Evolutionary conservation across 176 grass and related monocot species (phyloP).

Genomic region (Rhynchospora tenuis): DNA sequence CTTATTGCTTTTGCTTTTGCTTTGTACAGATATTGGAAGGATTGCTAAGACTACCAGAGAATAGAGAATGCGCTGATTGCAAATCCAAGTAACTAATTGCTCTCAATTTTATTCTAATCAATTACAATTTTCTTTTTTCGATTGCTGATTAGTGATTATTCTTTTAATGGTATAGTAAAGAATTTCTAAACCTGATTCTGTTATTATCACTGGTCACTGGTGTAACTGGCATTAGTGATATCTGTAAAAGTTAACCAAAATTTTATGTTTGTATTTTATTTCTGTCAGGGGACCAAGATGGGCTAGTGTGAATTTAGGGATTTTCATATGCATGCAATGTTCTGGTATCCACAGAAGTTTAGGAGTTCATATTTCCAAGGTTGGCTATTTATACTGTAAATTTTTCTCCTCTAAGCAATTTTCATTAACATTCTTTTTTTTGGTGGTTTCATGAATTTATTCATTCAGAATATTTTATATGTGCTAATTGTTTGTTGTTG

Average conservation of each 20-base stretch:
- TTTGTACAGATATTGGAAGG: constrained; percentile 69
- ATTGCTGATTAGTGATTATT: not conserved
- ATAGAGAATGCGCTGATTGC: constrained; percentile 94
- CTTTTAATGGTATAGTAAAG: not conserved
- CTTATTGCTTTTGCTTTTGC: not conserved
- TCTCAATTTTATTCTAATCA: not conserved
- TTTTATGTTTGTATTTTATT: constrained; percentile 12
- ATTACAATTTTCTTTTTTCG: not conserved
- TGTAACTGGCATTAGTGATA: not conserved
- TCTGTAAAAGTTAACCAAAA: not conserved
- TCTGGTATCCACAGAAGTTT: constrained; percentile 99
- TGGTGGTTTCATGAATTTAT: not conserved
- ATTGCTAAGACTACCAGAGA: constrained; percentile 69
- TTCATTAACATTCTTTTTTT: not conserved
- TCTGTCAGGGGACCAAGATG: constrained; percentile 83
- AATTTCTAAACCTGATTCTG: not conserved
- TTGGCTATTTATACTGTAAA: constrained; percentile 29
- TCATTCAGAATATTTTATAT: constrained; percentile 1
- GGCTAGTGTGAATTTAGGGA: constrained; percentile 97
- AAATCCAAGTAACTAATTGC: constrained; percentile 78
- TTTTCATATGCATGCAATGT: constrained; percentile 98
- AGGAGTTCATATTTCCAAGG: constrained; percentile 99
- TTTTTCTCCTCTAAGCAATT: not conserved
- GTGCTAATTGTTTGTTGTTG: constrained; percentile 1
- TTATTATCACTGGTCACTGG: not conserved